Base-by-base conservation (phyloP, 371 early-diverging fungal species). In the Mortierella sp. region DNA sequence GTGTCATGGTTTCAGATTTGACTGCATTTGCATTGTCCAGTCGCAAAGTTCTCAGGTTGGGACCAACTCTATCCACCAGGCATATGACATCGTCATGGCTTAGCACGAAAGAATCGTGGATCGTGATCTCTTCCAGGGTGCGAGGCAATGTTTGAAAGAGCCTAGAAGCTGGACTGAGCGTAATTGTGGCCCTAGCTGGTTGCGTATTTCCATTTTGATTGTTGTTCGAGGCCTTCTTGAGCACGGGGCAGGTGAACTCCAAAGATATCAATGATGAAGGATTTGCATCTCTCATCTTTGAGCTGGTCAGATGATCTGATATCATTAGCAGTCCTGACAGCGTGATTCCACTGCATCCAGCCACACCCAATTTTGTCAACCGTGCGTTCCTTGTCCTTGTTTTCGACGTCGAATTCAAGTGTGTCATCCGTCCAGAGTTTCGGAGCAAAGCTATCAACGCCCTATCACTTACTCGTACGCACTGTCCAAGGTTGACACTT, bases 311-410 rank as follows among this genome's bases (percentile, higher is more conserved):
- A 9, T 59, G 56, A 3, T 68, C 54, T 3, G 60, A 15, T n/a
- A 74, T 74, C 17, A 64, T 58, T 57, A 70, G 15, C n/a, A 79
- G 61, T 9, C 74, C 80, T 1, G 23, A 28, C 15, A 68, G 43
- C 22, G 70, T 73, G 15, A 79, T 59, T 6, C 80, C 68, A 17
- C 63, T 37, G 49, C 80, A 79, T 13, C 75, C 80, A 12, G 80
- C 74, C 0, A 79, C 34, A 8, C 74, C 61, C 28, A 79, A n/a
- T 15, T 40, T 63, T 10, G 62, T 56, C 32, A 78, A 40, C 17
- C 66, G 47, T 15, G 78, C 66, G 15, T 53, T 64, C 31, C 31
- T 49, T 28, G 66, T 71, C 45, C 60, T 58, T 2, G 28, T 45
- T 45, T 10, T 64, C 13, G 62, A 40, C 0, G 43, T 9, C 6